Percentiles rank a stretch among this genome's conserved stretches.
phyloP scores from a whole-genome alignment of 208 protist species.

The Phytomonas serpens region DNA sequence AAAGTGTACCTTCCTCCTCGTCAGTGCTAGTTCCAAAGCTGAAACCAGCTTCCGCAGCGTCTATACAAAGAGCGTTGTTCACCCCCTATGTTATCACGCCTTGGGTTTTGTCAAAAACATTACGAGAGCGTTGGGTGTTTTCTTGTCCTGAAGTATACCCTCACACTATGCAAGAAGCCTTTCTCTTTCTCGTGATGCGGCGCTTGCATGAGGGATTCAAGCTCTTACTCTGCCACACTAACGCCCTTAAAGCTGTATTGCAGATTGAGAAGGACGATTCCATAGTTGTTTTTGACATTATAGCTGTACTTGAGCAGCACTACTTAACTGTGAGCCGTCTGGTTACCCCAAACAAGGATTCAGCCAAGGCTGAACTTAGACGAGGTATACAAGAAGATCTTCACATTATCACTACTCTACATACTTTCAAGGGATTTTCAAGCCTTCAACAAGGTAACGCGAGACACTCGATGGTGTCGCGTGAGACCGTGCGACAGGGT shows the following conservation, averaged over 20 bases:
- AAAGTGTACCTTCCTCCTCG: not conserved
- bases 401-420: conserved; percentile 53
- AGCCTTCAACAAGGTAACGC: conserved; percentile 11
- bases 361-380: not conserved
- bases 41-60: not conserved
- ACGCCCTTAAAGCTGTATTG: conserved; percentile 37
- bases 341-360: conserved; percentile 22
- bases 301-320: not conserved
- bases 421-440: conserved; percentile 54
- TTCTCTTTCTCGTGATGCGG: conserved; percentile 46
- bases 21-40: not conserved
- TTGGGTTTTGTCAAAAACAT: not conserved
- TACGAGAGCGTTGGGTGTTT: conserved; percentile 27
- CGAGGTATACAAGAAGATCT: conserved; percentile 46
- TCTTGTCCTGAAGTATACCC: conserved; percentile 30
- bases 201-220: conserved; percentile 45
- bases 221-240: conserved; percentile 36
- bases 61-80: not conserved
- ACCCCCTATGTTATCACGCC: not conserved
- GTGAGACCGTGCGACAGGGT: conserved; percentile 16
- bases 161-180: conserved; percentile 28
- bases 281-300: conserved; percentile 4
- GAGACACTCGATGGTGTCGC: conserved; percentile 2
- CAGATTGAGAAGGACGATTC: conserved; percentile 3
- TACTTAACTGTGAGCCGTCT: conserved; percentile 13